Evolutionary conservation across 371 early-diverging fungal genomes (phyloP).

Genomic region (Dentiscutata heterogama): DNA sequence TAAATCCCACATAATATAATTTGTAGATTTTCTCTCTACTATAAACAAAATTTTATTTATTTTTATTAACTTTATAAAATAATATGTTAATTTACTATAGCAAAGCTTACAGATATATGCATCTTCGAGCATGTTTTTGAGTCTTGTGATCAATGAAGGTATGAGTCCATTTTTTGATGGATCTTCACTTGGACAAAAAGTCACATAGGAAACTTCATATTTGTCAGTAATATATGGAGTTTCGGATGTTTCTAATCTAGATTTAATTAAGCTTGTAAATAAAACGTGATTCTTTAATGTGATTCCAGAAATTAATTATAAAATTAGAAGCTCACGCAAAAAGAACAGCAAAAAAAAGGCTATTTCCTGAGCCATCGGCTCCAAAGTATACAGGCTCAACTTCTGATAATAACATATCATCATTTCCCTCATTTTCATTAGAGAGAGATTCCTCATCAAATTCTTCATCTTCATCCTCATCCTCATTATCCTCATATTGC

Average conservation of each 20-base stretch:
- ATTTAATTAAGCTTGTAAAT: too few relatives aligned
- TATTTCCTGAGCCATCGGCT: constrained; percentile 36
- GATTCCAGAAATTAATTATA: too few relatives aligned
- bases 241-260: background rate
- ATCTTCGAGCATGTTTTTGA: constrained; percentile 12
- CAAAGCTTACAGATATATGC: constrained; percentile 2
- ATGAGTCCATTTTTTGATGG: background rate
- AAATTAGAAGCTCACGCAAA: constrained; percentile 5
- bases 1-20: constrained; percentile 41
- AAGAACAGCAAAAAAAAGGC: constrained; percentile 21
- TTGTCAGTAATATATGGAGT: constrained; percentile 35
- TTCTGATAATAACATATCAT: background rate
- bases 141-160: background rate
- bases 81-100: background rate
- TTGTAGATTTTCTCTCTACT: constrained; percentile 17
- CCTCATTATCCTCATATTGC: constrained; percentile 29
- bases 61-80: background rate
- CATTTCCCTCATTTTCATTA: background rate
- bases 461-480: constrained; percentile 35
- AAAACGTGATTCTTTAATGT: too few relatives aligned
- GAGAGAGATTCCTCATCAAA: background rate
- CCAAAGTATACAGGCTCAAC: constrained; percentile 24
- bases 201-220: constrained; percentile 25
- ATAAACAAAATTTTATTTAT: background rate
- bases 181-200: constrained; percentile 25